A percentile compares a stretch with the other conserved stretches of the same genome.
Conservation (phyloP, 495 filamentous ascomycete genomes). For the Talaromyces thailandensis region DNA sequence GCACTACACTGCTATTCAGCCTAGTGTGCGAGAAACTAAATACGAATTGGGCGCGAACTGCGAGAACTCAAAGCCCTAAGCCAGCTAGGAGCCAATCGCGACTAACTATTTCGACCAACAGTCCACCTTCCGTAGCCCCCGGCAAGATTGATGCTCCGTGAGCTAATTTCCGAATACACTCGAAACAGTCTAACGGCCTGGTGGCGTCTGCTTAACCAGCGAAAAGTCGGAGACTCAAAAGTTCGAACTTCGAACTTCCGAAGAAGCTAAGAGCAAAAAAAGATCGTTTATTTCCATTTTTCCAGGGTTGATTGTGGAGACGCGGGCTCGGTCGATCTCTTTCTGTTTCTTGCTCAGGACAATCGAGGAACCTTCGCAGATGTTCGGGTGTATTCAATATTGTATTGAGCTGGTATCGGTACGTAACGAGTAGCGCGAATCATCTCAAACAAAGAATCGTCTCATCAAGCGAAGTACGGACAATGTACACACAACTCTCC, state of each 20-base stretch:
- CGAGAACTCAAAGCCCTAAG: background rate
- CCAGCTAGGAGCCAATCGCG: background rate
- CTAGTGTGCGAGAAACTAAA: background rate
- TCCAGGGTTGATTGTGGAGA: background rate
- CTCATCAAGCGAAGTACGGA: background rate
- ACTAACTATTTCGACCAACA: background rate
- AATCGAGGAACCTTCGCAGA: background rate
- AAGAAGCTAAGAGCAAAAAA: background rate
- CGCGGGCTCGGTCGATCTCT: background rate
- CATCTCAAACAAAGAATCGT: background rate
- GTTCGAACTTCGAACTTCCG: too few relatives aligned
- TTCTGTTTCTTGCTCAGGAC: background rate
- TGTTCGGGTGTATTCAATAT: background rate
- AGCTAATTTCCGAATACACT: conserved; percentile 24
- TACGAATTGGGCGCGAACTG: background rate
- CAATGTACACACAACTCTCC: background rate
- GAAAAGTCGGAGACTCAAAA: background rate
- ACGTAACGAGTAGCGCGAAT: background rate
- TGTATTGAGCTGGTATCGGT: too few relatives aligned
- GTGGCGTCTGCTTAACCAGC: conserved; percentile 1
- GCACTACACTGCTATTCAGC: background rate
- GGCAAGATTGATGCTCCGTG: conserved; percentile 7
- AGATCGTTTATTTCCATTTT: background rate
- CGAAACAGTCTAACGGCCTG: conserved; percentile 38
- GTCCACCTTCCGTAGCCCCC: conserved; percentile 15